Evolutionary conservation across 306 rosid species (phyloP), one percentile per base, ranked within the genome.

Genomic region (Prunus armeniaca): DNA sequence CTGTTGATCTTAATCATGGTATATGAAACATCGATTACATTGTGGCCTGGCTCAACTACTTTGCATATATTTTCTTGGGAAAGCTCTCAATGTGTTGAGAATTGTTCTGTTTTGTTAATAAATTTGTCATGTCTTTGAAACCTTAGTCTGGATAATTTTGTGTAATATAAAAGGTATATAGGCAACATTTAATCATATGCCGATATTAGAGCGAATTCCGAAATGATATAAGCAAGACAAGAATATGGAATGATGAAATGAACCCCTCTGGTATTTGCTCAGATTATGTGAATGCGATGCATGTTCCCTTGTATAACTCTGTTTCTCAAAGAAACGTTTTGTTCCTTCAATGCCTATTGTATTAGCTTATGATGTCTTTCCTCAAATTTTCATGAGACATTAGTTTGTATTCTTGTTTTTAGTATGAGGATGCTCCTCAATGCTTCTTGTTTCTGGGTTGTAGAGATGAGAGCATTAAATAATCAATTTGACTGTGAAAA

Each of bases 401-500:
- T 72, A 2, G 0, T 58, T 56, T 14, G 2, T 8, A 32, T 18
- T 17, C 20, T 57, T 43, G 5, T 25, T 28, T 30, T 1, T 45
- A 5, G 46, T 5, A 45, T 46, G n/a, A 18, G 25, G 27, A 5
- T 25, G 66, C 30, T 38, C 8, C 49, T 65, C 25, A 34, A 58
- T 57, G 77, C 10, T n/a, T 43, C 18, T 73, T 72, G 41, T 19
- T 22, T 56, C 20, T 65, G 5, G 49, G 25, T 65, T 65, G 69
- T 47, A 65, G 69, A 65, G 45, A 65, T 43, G 15, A 65, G 12
- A 52, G 51, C 71, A 20, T 38, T 73, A 24, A 64, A 74, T 10
- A 71, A 65, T 41, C 17, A 30, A 19, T 62, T 67, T 54, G 81
- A 81, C 43, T 78, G 57, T 27, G 86, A 85, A 64, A 77, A 82